Conservation (phyloP, 495 filamentous ascomycete species). For the Haplographium delicatum region DNA sequence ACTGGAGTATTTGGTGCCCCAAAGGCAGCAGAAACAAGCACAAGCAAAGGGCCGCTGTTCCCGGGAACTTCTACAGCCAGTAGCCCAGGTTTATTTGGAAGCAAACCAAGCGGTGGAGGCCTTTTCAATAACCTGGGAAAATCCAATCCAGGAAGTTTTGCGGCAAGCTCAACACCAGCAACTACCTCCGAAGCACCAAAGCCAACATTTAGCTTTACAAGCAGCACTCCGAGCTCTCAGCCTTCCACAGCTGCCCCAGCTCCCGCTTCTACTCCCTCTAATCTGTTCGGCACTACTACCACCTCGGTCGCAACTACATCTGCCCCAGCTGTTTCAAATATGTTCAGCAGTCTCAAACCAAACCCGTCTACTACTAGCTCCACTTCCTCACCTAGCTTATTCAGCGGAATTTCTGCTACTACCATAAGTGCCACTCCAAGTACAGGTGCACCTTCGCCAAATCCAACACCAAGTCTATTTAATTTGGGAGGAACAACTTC, state of each 20-base stretch:
- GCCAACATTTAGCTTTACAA: slow-evolving; percentile 13
- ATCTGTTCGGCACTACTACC: slow-evolving; percentile 33
- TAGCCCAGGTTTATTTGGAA: slow-evolving; percentile 13
- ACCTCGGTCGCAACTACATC: slow-evolving; percentile 22
- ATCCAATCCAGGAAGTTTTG: slow-evolving; percentile 7
- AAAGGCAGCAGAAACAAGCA: slow-evolving; percentile 11
- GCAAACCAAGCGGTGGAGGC: slow-evolving; percentile 3
- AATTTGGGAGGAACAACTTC: background rate
- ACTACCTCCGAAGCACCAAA: slow-evolving; percentile 5
- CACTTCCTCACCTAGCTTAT: slow-evolving; percentile 22
- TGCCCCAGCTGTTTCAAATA: background rate
- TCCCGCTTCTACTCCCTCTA: slow-evolving; percentile 25
- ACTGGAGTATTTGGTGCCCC: slow-evolving; percentile 9
- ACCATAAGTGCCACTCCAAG: slow-evolving; percentile 11
- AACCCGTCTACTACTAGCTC: background rate
- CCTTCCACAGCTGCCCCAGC: slow-evolving; percentile 7
- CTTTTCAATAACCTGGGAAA: background rate
- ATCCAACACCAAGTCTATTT: slow-evolving; percentile 16
- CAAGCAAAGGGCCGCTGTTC: slow-evolving; percentile 14
- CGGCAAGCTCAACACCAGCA: slow-evolving; percentile 2
- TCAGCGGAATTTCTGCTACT: slow-evolving; percentile 17
- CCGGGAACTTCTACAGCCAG: background rate
- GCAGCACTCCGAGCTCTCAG: slow-evolving; percentile 4
- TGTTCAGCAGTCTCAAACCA: background rate
- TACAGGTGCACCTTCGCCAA: background rate